Conservation (phyloP, 176 grass and related monocot genomes). For the Panicum miliaceum region DNA sequence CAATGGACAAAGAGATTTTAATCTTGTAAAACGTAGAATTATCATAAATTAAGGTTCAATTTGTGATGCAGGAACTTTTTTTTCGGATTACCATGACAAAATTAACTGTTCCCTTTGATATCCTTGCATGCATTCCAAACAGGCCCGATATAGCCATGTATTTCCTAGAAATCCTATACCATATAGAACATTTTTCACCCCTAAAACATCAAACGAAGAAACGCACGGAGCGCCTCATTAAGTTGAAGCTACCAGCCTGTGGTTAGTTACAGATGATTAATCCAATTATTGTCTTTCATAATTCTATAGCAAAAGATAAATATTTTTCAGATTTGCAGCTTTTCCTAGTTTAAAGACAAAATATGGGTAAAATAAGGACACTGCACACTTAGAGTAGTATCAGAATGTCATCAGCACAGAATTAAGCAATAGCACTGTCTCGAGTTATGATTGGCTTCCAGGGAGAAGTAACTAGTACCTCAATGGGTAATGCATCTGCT, state of each 20-base stretch:
- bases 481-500: conserved; percentile 81
- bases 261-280: conserved; percentile 7
- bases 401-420: conserved; percentile 5
- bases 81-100: neutral
- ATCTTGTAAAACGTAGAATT: neutral
- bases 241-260: neutral
- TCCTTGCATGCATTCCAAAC: neutral
- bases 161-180: neutral
- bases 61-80: neutral
- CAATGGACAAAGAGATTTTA: neutral
- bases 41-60: neutral
- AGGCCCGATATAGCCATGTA: neutral
- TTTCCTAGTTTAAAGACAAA: neutral
- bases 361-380: conserved; percentile 28
- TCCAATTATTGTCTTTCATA: conserved; percentile 1
- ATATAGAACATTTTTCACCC: neutral
- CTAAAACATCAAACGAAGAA: neutral
- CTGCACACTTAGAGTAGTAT: neutral
- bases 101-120: neutral
- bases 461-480: conserved; percentile 54
- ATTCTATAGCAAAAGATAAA: neutral
- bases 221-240: neutral
- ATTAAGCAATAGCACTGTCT: conserved; percentile 23
- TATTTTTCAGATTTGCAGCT: neutral
- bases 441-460: conserved; percentile 29